Evolutionary conservation across 176 grass and related monocot genomes (phyloP).

Genomic region (Tuctoria greenei): DNA sequence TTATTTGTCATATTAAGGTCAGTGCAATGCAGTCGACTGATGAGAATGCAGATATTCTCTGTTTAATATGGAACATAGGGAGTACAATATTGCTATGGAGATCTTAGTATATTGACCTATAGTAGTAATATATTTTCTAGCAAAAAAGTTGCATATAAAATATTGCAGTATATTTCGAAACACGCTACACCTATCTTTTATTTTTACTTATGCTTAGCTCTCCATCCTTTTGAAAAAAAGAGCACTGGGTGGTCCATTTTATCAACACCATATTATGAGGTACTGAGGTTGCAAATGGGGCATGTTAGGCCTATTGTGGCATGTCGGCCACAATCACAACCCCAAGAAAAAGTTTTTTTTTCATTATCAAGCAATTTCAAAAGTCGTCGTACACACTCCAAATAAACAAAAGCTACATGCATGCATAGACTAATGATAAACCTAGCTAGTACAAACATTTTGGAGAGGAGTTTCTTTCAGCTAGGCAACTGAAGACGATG

Average conservation of each 20-base stretch:
- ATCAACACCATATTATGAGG: conserved; percentile 21
- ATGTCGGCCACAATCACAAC: conserved; percentile 31
- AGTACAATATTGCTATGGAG: too few relatives aligned
- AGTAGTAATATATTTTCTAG: too few relatives aligned
- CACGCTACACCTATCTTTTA: too few relatives aligned
- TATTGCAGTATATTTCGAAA: too few relatives aligned
- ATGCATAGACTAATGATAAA: neutral
- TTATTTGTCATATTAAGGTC: too few relatives aligned
- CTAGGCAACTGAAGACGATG: neutral
- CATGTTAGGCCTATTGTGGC: conserved; percentile 34
- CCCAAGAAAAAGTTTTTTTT: neutral
- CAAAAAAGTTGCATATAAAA: too few relatives aligned
- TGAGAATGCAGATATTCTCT: too few relatives aligned
- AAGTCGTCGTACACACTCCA: neutral
- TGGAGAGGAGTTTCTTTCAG: neutral
- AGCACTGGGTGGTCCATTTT: neutral
- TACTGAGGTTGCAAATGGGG: neutral
- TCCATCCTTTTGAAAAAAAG: neutral
- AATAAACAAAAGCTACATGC: neutral
- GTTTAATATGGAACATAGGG: too few relatives aligned
- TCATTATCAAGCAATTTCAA: neutral
- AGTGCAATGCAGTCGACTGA: too few relatives aligned
- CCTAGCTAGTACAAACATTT: conserved; percentile 5
- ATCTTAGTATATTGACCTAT: too few relatives aligned
- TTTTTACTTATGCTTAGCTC: too few relatives aligned